phyloP scores from a whole-genome alignment of 805 yeast species.

The Candida lessepsii region DNA sequence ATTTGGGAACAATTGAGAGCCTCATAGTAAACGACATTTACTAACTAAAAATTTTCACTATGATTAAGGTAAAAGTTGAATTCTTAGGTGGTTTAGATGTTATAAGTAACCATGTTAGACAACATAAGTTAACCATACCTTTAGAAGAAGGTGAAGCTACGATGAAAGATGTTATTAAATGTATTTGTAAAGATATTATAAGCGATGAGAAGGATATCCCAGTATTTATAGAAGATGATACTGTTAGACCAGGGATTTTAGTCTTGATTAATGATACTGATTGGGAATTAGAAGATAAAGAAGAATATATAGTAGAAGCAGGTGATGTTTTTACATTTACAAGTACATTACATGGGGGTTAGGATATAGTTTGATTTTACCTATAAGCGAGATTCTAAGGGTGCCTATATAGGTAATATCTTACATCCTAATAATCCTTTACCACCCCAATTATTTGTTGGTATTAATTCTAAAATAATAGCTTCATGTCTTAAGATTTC shows the following conservation, averaged over 20 bases:
- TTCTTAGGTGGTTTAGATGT: constrained; percentile 81
- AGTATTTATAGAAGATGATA: constrained; percentile 78
- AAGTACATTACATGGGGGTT: constrained; percentile 94
- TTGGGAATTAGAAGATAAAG: constrained; percentile 94
- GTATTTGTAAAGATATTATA: constrained; percentile 54
- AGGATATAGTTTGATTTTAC: too few species aligned
- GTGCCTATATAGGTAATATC: constrained; percentile 45
- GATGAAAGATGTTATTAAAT: constrained; percentile 53
- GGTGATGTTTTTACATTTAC: constrained; percentile 85
- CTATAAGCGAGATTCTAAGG: too few species aligned
- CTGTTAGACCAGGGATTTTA: constrained; percentile 86
- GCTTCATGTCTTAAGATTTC: constrained; percentile 29
- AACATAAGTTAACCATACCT: constrained; percentile 46
- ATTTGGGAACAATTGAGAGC: too few species aligned
- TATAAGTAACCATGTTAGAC: constrained; percentile 60
- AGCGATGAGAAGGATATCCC: constrained; percentile 61
- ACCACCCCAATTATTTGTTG: constrained; percentile 61
- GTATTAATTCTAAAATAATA: constrained; percentile 30
- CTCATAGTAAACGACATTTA: too few species aligned
- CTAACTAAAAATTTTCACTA: neutral
- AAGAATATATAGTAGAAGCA: constrained; percentile 69
- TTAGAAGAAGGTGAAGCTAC: constrained; percentile 44
- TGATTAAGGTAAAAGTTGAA: constrained; percentile 40
- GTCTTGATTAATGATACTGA: constrained; percentile 92
- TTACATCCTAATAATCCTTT: constrained; percentile 70